phyloP scores from a whole-genome alignment of 1,284 basidiomycete species.

The Ceratobasidium sp. region DNA sequence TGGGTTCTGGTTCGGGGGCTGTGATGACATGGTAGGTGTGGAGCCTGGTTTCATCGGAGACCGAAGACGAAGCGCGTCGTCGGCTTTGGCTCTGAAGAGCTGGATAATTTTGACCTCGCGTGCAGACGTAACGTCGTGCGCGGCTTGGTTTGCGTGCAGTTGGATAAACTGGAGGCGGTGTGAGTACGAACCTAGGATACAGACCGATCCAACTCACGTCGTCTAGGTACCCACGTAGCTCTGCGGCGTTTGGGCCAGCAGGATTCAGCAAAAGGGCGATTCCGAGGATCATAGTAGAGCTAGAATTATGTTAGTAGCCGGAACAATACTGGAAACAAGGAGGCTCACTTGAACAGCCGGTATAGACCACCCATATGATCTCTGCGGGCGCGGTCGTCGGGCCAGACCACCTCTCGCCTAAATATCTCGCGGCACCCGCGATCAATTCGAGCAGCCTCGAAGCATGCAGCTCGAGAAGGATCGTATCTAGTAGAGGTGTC shows the following conservation, averaged over 20 bases:
- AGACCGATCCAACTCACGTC: background rate
- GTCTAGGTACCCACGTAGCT: slow-evolving; percentile 20
- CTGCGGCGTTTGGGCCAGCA: slow-evolving; percentile 27
- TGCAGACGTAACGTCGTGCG: slow-evolving; percentile 8
- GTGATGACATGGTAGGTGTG: background rate
- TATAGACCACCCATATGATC: slow-evolving; percentile 33
- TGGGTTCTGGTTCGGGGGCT: slow-evolving; percentile 15
- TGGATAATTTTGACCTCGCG: slow-evolving; percentile 52
- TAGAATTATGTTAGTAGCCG: background rate
- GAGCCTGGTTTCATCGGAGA: background rate
- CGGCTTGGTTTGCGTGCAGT: slow-evolving; percentile 15
- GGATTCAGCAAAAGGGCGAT: slow-evolving; percentile 26
- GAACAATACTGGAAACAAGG: background rate
- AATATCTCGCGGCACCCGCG: slow-evolving; percentile 14
- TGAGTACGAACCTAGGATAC: background rate
- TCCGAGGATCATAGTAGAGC: slow-evolving; percentile 30
- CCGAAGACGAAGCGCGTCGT: slow-evolving; percentile 68
- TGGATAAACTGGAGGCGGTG: slow-evolving; percentile 11
- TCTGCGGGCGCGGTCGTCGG: background rate
- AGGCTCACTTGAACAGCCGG: slow-evolving; percentile 25
- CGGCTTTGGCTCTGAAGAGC: slow-evolving; percentile 61
- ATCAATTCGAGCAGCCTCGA: slow-evolving; percentile 27
- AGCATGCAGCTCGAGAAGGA: slow-evolving; percentile 12
- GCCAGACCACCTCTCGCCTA: slow-evolving; percentile 13
- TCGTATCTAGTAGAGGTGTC: background rate